Base-by-base conservation (phyloP, 192 early-diverging fungal genomes). In the Endogone sp. region DNA sequence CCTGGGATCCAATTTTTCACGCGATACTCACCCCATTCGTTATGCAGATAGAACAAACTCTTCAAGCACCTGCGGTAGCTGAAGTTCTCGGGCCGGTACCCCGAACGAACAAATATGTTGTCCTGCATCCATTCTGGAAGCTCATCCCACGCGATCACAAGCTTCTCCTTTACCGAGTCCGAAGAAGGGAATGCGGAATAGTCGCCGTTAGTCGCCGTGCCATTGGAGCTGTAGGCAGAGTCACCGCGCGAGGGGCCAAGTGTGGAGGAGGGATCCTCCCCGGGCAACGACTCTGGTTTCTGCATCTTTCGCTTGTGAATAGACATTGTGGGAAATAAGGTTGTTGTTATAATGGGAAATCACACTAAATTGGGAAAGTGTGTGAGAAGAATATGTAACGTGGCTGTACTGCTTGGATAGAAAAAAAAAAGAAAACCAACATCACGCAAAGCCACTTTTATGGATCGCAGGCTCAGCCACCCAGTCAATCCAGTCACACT, bases 31-130 rank as follows among this genome's bases (percentile, higher is more conserved):
- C 92, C 95, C 54, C 87, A 91, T 76, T 98, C 96, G 74, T 98
- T 98, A 79, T 98, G 95, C 23, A 95, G 60, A 77, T 92, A 95
- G 23, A 87, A 80, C 65, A 94, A 71, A 10, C 93, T 91, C 21
- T 83, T 77, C 30, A 92, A 66, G 76, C 95, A 98, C 64, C 78
- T 86, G 2, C 32, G 65, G 73, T 91, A 96, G 58, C 91, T 94
- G 65, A 90, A 79, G 8, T 84, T 84, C 29, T 91, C 88, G 24
- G 85, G 83, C 27, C 96, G 84, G 76, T 98, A 98, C 13, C 95
- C 94, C 24, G 77, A 78, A 21, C 77, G 81, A 69, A 98, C 95
- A 64, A 76, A 93, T 2, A 84, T 76, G 72, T 94, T 96, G 81
- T 95, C 94, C n/a, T 79, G 78, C 83, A 93, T 84, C 92, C 92